Evolutionary conservation across 164 flowering plant genomes (phyloP), one percentile per base, ranked within the genome.

Genomic region (Chimonanthus praecox): DNA sequence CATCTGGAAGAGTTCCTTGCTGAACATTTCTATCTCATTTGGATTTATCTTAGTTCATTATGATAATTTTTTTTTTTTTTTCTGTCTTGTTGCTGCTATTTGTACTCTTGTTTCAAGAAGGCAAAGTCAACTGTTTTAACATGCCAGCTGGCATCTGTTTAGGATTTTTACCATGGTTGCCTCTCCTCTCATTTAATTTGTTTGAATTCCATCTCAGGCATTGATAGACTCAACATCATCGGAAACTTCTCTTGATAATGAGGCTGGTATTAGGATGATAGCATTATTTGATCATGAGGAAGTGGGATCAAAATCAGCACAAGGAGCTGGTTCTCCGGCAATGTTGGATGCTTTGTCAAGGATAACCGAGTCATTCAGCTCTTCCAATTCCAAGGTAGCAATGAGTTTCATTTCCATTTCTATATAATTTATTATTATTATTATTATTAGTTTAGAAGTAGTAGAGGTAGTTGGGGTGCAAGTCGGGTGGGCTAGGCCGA

Each of bases 291-390:
- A 88, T 76, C 89, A 88, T 47, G 91, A 88, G 79, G 91, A 88
- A 72, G 87, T 88, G 58, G 91, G 91, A 60, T 88, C 91, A 16
- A 51, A 83, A 72, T 88, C 99, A 71, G 99, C 98, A 66, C 99
- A 95, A 81, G 99, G 98, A 81, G 98, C 99, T 78, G 99, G 99
- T 15, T 95, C 99, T 80, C 98, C 98, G 63, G 97, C 69, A 75
- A 82, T 90, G 90, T 77, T 90, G 15, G 96, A 94, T 87, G 94
- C 98, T 83, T 71, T 95, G 18, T 87, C 97, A 16, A 85, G 94
- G 74, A 82, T 93, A 76, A 92, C 98, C 64, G 82, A 69, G 78
- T 81, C 87, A 75, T 94, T 95, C 77, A 62, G 79, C 80, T 81
- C 81, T 43, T 73, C 91, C 49, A 85, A 87, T 77, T 80, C 87